Conservation (phyloP, 306 rosid genomes). For the Prunus kanzakura region DNA sequence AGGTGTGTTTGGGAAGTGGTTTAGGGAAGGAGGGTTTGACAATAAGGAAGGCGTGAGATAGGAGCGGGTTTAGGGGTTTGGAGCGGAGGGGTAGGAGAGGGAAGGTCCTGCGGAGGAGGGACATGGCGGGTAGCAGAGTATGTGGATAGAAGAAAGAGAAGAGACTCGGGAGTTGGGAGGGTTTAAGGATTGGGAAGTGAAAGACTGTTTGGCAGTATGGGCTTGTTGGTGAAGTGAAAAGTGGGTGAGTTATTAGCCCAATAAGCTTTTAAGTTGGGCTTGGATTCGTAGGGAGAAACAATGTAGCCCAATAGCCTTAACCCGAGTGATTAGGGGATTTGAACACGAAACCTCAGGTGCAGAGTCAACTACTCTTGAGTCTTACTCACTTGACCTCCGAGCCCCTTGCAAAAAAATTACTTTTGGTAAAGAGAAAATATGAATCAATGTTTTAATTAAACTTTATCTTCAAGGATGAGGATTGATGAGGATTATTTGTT, state of each 20-base stretch:
- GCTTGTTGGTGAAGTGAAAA: neutral
- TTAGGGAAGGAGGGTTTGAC: constrained; percentile 30
- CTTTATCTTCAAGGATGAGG: too few relatives aligned
- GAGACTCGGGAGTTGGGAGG: neutral
- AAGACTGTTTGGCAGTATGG: neutral
- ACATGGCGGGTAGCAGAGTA: constrained; percentile 32
- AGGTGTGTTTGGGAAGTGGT: constrained; percentile 10
- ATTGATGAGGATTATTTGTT: too few relatives aligned
- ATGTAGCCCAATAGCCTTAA: too few relatives aligned
- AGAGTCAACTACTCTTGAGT: too few relatives aligned
- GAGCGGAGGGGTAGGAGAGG: constrained; percentile 57
- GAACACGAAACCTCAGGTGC: too few relatives aligned
- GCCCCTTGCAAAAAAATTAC: too few relatives aligned
- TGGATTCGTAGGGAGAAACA: too few relatives aligned
- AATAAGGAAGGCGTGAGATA: constrained; percentile 22
- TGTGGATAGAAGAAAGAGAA: neutral
- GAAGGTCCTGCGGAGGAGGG: constrained; percentile 49
- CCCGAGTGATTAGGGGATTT: too few relatives aligned
- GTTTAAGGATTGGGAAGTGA: neutral
- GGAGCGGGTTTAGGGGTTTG: constrained; percentile 33
- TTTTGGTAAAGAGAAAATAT: too few relatives aligned
- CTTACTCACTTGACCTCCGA: too few relatives aligned
- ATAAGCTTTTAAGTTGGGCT: too few relatives aligned
- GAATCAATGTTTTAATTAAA: too few relatives aligned
- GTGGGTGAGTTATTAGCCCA: neutral